Evolutionary conservation across 2,329 filamentous ascomycete genomes (phyloP).

Genomic region (Mollisia scopiformis): DNA sequence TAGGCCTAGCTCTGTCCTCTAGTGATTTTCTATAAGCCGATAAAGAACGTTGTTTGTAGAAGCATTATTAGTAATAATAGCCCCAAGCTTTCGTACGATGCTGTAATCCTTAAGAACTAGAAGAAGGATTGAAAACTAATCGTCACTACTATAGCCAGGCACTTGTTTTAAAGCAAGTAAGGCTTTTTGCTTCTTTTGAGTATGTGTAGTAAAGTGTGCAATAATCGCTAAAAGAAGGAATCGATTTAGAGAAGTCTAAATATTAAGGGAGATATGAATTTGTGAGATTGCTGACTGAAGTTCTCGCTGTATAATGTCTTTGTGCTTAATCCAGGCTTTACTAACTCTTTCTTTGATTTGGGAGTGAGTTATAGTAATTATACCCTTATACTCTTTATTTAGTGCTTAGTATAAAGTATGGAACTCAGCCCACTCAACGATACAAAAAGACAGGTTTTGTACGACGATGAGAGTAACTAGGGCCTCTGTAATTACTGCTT

Average conservation of each 20-base stretch:
- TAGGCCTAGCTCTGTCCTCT: neutral
- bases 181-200: neutral
- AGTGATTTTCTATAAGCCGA: neutral
- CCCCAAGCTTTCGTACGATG: slow-evolving; percentile 1
- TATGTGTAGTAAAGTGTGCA: neutral
- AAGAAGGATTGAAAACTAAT: slow-evolving; percentile 3
- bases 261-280: slow-evolving; percentile 1
- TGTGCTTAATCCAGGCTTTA: neutral
- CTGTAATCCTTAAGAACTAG: slow-evolving; percentile 1
- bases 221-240: slow-evolving; percentile 5
- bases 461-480: neutral
- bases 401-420: neutral
- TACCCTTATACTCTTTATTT: neutral
- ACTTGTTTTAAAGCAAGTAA: slow-evolving; percentile 2
- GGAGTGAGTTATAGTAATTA: neutral
- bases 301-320: neutral
- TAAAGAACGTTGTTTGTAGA: slow-evolving; percentile 6
- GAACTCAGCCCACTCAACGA: neutral
- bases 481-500: neutral
- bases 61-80: slow-evolving; percentile 7
- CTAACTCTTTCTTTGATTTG: neutral
- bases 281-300: neutral
- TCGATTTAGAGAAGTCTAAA: neutral
- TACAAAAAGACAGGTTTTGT: neutral
- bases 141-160: neutral